Evolutionary conservation across 2,329 filamentous ascomycete species (phyloP).

Genomic region (Fusarium chlamydosporum): DNA sequence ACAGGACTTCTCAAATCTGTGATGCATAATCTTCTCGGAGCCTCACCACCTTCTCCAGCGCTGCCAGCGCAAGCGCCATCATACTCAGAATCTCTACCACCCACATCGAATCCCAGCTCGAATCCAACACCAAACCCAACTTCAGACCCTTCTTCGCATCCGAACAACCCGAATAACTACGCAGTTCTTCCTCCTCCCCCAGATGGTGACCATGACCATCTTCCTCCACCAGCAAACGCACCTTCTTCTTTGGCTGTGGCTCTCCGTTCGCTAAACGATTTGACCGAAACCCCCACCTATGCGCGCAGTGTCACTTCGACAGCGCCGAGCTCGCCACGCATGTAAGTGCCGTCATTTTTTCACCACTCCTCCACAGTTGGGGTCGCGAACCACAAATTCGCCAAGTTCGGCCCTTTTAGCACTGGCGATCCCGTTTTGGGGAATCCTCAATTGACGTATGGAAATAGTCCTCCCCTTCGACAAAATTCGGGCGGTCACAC

Average conservation of each 20-base stretch:
- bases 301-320: slow-evolving; percentile 71
- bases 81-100: slow-evolving; percentile 39
- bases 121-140: slow-evolving; percentile 48
- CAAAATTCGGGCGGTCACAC: slow-evolving; percentile 83
- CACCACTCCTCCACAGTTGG: slow-evolving; percentile 24
- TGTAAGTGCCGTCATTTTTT: slow-evolving; percentile 60
- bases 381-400: slow-evolving; percentile 43
- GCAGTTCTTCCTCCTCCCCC: slow-evolving; percentile 55
- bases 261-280: slow-evolving; percentile 60
- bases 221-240: slow-evolving; percentile 47
- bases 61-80: slow-evolving; percentile 52
- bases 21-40: slow-evolving; percentile 60
- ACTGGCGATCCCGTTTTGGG: slow-evolving; percentile 37
- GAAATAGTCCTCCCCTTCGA: slow-evolving; percentile 72
- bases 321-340: slow-evolving; percentile 70
- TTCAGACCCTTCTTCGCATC: slow-evolving; percentile 45
- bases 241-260: slow-evolving; percentile 59
- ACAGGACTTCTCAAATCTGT: slow-evolving; percentile 61
- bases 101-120: slow-evolving; percentile 40
- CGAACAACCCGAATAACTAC: slow-evolving; percentile 50
- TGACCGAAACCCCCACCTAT: slow-evolving; percentile 68
- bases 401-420: slow-evolving; percentile 44
- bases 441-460: slow-evolving; percentile 41
- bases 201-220: slow-evolving; percentile 51
- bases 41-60: slow-evolving; percentile 51